phyloP scores from a whole-genome alignment of 2,329 filamentous ascomycete species.

The Zelopaecilomyces penicillatus region DNA sequence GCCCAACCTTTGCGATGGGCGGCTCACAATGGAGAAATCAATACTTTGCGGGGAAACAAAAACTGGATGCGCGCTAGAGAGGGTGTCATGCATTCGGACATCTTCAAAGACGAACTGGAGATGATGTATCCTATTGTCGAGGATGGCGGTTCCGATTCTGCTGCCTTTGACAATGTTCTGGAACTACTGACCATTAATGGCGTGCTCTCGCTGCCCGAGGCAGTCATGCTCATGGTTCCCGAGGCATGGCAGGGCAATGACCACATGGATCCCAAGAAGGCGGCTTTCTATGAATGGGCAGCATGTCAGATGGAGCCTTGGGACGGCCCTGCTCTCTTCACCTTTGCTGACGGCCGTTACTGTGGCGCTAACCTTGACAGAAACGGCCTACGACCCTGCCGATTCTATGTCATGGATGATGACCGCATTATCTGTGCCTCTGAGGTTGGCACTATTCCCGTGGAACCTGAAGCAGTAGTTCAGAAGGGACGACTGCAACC shows the following conservation, averaged over 20 bases:
- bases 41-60: conserved; percentile 94
- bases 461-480: conserved; percentile 82
- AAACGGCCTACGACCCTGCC: conserved; percentile 89
- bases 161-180: conserved; percentile 93
- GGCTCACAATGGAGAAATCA: conserved; percentile 97
- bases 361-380: conserved; percentile 95
- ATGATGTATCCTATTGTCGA: conserved; percentile 89
- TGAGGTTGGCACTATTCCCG: conserved; percentile 85
- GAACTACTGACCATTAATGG: conserved; percentile 93
- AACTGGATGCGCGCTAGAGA: conserved; percentile 99
- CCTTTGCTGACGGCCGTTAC: conserved; percentile 91
- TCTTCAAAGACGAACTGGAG: conserved; percentile 90
- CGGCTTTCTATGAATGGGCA: conserved; percentile 97
- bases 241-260: conserved; percentile 96
- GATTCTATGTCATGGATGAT: conserved; percentile 95
- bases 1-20: conserved; percentile 94
- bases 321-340: conserved; percentile 95
- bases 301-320: conserved; percentile 98
- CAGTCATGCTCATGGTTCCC: conserved; percentile 97
- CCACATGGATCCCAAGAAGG: conserved; percentile 87
- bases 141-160: conserved; percentile 92
- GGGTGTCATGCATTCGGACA: conserved; percentile 84
- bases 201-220: conserved; percentile 87
- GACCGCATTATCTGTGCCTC: conserved; percentile 96
- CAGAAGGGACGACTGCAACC: conserved; percentile 92